A percentile compares a stretch with the other conserved stretches of the same genome.
phyloP scores from a whole-genome alignment of 1,284 basidiomycete species.

The Cryptococcus amylolentus region DNA sequence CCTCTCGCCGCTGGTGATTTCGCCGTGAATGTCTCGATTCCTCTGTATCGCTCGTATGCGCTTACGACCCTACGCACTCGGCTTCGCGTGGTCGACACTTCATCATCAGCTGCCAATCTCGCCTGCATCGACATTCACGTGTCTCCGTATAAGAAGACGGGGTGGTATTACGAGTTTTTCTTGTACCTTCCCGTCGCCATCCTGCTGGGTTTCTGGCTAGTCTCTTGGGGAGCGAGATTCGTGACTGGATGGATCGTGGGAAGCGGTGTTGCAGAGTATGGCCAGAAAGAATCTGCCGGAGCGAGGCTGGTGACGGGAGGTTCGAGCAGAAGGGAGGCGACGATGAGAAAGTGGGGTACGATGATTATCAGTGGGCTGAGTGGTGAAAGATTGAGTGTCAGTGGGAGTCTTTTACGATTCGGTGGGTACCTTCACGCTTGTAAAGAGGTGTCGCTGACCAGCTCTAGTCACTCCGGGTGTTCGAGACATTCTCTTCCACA shows the following conservation, averaged over 20 bases:
- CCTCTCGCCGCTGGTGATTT: slow-evolving; percentile 71
- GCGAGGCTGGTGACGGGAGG: slow-evolving; percentile 21
- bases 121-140: slow-evolving; percentile 75
- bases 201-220: slow-evolving; percentile 72
- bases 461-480: slow-evolving; percentile 81
- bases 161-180: slow-evolving; percentile 69
- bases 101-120: slow-evolving; percentile 62
- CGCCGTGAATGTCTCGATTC: slow-evolving; percentile 73
- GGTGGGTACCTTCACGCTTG: slow-evolving; percentile 55
- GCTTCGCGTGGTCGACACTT: slow-evolving; percentile 82
- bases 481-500: slow-evolving; percentile 86
- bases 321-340: slow-evolving; percentile 30
- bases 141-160: slow-evolving; percentile 65
- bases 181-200: slow-evolving; percentile 78
- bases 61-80: slow-evolving; percentile 80
- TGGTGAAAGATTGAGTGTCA: slow-evolving; percentile 78
- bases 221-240: slow-evolving; percentile 73
- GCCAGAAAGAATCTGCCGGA: slow-evolving; percentile 37
- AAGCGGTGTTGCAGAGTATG: slow-evolving; percentile 38
- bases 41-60: slow-evolving; percentile 65
- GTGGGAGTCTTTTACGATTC: slow-evolving; percentile 82
- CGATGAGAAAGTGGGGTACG: slow-evolving; percentile 63
- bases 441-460: neutral
- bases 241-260: slow-evolving; percentile 67
- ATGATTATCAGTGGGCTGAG: slow-evolving; percentile 88